Base-by-base conservation (phyloP, 257 asterid species). In the Striga asiatica region DNA sequence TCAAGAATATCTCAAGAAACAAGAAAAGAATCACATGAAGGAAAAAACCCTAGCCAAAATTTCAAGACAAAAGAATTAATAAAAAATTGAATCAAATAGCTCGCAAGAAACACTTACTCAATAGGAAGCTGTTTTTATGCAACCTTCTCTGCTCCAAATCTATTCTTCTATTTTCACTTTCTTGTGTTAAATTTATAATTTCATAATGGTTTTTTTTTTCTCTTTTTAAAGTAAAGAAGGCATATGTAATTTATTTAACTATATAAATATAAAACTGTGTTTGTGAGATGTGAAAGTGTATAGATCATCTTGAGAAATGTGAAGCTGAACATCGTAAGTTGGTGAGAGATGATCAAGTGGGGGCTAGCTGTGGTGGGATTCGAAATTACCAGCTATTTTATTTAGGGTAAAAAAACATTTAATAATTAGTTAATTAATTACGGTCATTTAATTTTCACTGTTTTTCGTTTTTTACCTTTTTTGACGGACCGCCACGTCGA, bases 321-420 rank as follows among this genome's bases (percentile, higher is more conserved):
- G 65, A 61, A 60, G 32, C n/a, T 34, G 16, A 25, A 52, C 61
- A 39, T 67, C 61, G 70, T 52, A 52, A 58, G 70, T 60, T 68
- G 68, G 71, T 28, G 69, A 68, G 52, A 66, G 50, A n/a, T n/a
- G n/a, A 28, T 61, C 20, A 46, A 46, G 54, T 17, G 18, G 47
- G 41, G 18, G n/a, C n/a, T n/a, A n/a, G n/a, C n/a, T 53, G 58
- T 49, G 43, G 66, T 64, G 82, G 76, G 75, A 73, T 71, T 71
- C 65, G 69, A 50, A 28, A 50, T 21, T 21, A 22, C 54, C 19
- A 10, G 38, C 14, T 67, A 12, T 37, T 9, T 43, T 55, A 77
- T 37, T 74, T 74, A 71, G 62, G 60, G 48, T 54, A 48, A 20
- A 10, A 3, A 6, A 41, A 4, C 5, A 14, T 1, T 4, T 21